Base-by-base conservation (phyloP, 2,329 filamentous ascomycete species). In the Penicillium crustosum region DNA sequence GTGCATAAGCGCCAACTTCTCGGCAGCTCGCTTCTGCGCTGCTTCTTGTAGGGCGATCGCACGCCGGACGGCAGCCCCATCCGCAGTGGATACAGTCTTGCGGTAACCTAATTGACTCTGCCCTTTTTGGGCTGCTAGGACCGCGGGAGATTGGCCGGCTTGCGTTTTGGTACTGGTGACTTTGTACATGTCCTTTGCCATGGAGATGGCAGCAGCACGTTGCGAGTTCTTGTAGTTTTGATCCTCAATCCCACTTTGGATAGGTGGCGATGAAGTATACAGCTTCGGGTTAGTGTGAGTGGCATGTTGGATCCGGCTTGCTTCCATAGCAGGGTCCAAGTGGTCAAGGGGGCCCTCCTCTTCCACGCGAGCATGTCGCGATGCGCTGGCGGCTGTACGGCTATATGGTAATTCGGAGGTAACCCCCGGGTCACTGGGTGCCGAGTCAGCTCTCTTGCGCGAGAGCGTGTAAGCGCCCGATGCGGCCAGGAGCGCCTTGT, bases 131-230 rank as follows among this genome's bases (percentile, higher is more conserved):
- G 74, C 70, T 10, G 66, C 69, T 29, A 62, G 59, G 31, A 71
- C 17, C 5, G 71, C 70, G 15, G 66, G 48, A 31, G 48, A 49
- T 42, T 27, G 59, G 29, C 39, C 58, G 6, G 61, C 41, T 43
- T 64, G 64, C 5, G 66, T 68, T 17, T 66, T 69, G 1, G 78
- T 75, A 60, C 81, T 78, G 7, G 86, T 83, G 1, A 83, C 79
- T 12, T 80, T 84, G 70, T 92, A 96, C 86, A 96, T 93, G 65
- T 89, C 86, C 74, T 88, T 89, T 7, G 93, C 92, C 91, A 97
- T 96, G 12, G 89, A 90, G 3, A 96, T 80, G 2, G 93, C 91
- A 21, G 91, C 93, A 31, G 91, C 90, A 62, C 88, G 89, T 3
- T 96, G 79, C 5, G 87, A 86, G 64, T 91, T 89, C 44, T 87